These are phyloP conservation scores for Grammothele lineata DNA, from an alignment of 768 basidiomycete genomes.

Conservation along the genomic window DNA sequence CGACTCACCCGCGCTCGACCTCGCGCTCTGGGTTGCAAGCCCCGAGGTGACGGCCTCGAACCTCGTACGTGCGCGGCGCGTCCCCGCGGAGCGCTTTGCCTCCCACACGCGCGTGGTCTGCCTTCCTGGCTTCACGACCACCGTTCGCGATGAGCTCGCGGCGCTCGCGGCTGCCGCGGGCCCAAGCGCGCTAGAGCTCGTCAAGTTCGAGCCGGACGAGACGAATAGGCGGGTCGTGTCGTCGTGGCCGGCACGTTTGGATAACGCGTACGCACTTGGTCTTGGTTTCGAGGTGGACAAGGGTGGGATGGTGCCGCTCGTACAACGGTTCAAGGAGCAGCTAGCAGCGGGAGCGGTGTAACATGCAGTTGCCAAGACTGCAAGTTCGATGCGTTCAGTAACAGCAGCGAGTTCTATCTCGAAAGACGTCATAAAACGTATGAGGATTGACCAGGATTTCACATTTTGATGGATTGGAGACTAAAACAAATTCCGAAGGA, in stretches of 20 bases:
- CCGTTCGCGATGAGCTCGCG: conserved; percentile 48
- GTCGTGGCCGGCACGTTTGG: conserved; percentile 45
- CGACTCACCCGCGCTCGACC: conserved; percentile 39
- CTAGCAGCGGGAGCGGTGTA: conserved; percentile 22
- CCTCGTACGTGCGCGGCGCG: conserved; percentile 43
- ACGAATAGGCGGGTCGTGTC: conserved; percentile 39
- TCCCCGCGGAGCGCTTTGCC: conserved; percentile 39
- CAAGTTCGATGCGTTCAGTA: too few species aligned
- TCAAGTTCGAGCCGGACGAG: conserved; percentile 44
- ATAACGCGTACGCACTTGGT: conserved; percentile 39
- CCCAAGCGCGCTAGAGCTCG: conserved; percentile 38
- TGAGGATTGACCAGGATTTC: too few species aligned
- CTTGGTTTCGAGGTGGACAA: conserved; percentile 43
- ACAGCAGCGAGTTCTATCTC: too few species aligned
- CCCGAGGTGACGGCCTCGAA: conserved; percentile 51
- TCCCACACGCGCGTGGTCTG: conserved; percentile 50
- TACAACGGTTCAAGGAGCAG: conserved; percentile 34
- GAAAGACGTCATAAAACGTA: too few species aligned
- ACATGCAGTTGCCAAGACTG: neutral
- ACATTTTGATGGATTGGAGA: too few species aligned
- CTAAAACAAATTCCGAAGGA: too few species aligned
- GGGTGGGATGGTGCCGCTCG: conserved; percentile 42
- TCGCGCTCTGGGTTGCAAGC: conserved; percentile 48
- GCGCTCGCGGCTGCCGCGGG: conserved; percentile 53
- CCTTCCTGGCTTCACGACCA: conserved; percentile 56